These are phyloP conservation scores for Penicillium argentinense DNA, from an alignment of 495 filamentous ascomycete species.

Conservation along the genomic window DNA sequence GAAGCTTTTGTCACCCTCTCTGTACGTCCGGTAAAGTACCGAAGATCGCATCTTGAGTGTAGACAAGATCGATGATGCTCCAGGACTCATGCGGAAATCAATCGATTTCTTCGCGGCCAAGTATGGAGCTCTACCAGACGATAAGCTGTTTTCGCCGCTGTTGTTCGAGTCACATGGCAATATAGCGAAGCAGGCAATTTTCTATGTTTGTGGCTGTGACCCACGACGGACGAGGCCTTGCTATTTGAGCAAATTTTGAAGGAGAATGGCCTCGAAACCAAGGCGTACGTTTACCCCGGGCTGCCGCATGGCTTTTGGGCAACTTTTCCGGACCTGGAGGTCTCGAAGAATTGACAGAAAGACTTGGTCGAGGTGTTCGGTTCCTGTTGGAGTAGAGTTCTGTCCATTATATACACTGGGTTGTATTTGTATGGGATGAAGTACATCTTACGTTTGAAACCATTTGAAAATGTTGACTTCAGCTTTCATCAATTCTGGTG, in stretches of 20 bases:
- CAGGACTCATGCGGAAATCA: constrained; percentile 7
- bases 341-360: constrained; percentile 7
- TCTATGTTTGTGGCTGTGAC: constrained; percentile 41
- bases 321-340: constrained; percentile 19
- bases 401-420: not conserved
- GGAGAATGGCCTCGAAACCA: constrained; percentile 33
- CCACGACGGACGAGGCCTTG: constrained; percentile 42
- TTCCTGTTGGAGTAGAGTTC: not conserved
- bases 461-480: too few species aligned
- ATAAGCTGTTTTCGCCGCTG: constrained; percentile 13
- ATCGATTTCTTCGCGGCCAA: constrained; percentile 18
- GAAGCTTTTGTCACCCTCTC: constrained; percentile 18
- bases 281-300: constrained; percentile 39
- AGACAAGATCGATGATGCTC: constrained; percentile 13
- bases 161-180: constrained; percentile 15
- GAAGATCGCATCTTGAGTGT: constrained; percentile 15
- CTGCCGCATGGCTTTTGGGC: constrained; percentile 46
- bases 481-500: too few species aligned
- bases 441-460: too few species aligned
- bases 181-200: constrained; percentile 21
- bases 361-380: not conserved
- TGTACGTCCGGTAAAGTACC: constrained; percentile 9
- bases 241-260: constrained; percentile 41
- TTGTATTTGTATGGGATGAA: not conserved
- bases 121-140: constrained; percentile 14